Evolutionary conservation across 441 rosid species (phyloP).

Genomic region (Dalechampia spathulata): DNA sequence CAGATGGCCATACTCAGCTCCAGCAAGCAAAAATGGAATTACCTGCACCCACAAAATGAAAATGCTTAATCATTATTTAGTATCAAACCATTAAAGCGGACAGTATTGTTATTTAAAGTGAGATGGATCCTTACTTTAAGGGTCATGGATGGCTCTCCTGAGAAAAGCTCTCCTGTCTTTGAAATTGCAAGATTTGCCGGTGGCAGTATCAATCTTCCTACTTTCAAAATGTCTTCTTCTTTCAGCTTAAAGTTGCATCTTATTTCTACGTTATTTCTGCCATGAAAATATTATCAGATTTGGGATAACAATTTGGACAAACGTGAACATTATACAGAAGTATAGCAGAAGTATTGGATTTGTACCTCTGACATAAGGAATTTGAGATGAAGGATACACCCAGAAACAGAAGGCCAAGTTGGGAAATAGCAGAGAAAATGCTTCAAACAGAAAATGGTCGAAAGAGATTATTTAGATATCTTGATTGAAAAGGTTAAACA

Average conservation of each 20-base stretch:
- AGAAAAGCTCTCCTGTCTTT: slow-evolving; percentile 61
- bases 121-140: slow-evolving; percentile 47
- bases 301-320: not conserved
- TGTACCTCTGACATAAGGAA: slow-evolving; percentile 61
- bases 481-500: not conserved
- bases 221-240: slow-evolving; percentile 58
- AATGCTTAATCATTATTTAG: not conserved
- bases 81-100: too few relatives aligned
- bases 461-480: slow-evolving; percentile 8
- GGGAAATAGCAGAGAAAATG: slow-evolving; percentile 61
- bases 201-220: slow-evolving; percentile 67
- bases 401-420: slow-evolving; percentile 69
- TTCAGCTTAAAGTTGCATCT: slow-evolving; percentile 41
- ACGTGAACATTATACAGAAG: not conserved
- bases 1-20: slow-evolving; percentile 84
- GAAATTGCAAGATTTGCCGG: slow-evolving; percentile 65
- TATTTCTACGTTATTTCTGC: slow-evolving; percentile 38
- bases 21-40: slow-evolving; percentile 68
- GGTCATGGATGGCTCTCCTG: slow-evolving; percentile 94
- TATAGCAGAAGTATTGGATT: not conserved
- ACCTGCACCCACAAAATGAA: slow-evolving; percentile 40
- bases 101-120: too few relatives aligned
- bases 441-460: slow-evolving; percentile 25
- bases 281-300: slow-evolving; percentile 4
- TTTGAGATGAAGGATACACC: slow-evolving; percentile 80